Evolutionary conservation across 768 basidiomycete species (phyloP).

Genomic region (Lyophyllum decastes): DNA sequence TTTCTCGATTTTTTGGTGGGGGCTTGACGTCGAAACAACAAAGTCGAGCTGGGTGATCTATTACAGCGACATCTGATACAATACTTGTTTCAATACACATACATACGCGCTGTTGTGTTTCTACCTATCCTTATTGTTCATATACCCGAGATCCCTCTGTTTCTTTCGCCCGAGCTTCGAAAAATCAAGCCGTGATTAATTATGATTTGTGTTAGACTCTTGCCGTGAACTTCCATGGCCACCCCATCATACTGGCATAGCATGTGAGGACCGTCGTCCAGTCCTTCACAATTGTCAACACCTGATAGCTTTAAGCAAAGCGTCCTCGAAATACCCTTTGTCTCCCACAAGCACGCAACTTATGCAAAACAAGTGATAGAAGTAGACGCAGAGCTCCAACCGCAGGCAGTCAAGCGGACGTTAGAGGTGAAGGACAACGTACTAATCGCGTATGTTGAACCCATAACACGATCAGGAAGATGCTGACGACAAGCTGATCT

Average conservation of each 20-base stretch:
- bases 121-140: slow-evolving; percentile 16
- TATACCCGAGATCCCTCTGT: slow-evolving; percentile 12
- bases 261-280: slow-evolving; percentile 39
- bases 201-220: background rate
- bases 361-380: slow-evolving; percentile 85
- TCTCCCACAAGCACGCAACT: slow-evolving; percentile 67
- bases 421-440: slow-evolving; percentile 66
- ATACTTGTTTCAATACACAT: background rate
- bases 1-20: slow-evolving; percentile 20
- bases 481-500: slow-evolving; percentile 10
- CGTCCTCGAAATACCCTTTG: slow-evolving; percentile 78
- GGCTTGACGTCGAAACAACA: slow-evolving; percentile 19
- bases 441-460: slow-evolving; percentile 69
- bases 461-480: background rate
- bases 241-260: slow-evolving; percentile 47
- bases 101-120: slow-evolving; percentile 7
- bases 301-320: slow-evolving; percentile 27
- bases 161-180: background rate
- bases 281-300: background rate
- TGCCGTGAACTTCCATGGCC: slow-evolving; percentile 10
- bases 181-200: background rate
- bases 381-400: slow-evolving; percentile 85
- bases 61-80: slow-evolving; percentile 17
- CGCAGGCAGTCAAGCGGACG: slow-evolving; percentile 74
- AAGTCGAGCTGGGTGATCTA: slow-evolving; percentile 21